Evolutionary conservation across 1,284 basidiomycete species (phyloP).

Genomic region (Entoloma clypeatum): DNA sequence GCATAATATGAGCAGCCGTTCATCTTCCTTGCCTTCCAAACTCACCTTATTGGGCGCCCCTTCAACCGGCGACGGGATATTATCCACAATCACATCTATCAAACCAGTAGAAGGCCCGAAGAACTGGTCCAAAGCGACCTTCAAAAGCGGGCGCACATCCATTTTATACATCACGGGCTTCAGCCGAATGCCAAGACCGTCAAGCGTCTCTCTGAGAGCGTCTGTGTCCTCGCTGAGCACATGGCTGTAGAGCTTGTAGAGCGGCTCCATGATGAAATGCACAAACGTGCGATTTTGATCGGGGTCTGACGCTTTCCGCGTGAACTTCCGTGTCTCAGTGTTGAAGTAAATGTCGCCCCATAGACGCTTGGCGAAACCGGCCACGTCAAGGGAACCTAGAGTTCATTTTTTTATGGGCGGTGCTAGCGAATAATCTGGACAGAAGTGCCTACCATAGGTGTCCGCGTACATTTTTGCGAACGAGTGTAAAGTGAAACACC

Average conservation of each 20-base stretch:
- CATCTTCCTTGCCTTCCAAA: slow-evolving; percentile 3
- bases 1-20: background rate
- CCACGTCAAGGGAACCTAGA: slow-evolving; percentile 59
- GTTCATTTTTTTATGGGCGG: slow-evolving; percentile 1
- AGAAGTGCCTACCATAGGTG: slow-evolving; percentile 63
- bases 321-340: slow-evolving; percentile 81
- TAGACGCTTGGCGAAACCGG: slow-evolving; percentile 77
- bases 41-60: slow-evolving; percentile 70
- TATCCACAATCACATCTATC: slow-evolving; percentile 87
- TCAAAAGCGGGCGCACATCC: slow-evolving; percentile 93
- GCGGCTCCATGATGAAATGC: slow-evolving; percentile 93
- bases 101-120: slow-evolving; percentile 89
- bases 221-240: slow-evolving; percentile 92
- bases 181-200: slow-evolving; percentile 77
- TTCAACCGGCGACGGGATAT: slow-evolving; percentile 82
- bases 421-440: background rate
- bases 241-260: slow-evolving; percentile 97
- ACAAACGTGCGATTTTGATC: slow-evolving; percentile 88
- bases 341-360: slow-evolving; percentile 99
- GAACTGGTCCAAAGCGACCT: slow-evolving; percentile 93
- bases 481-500: slow-evolving; percentile 93
- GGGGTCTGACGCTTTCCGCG: slow-evolving; percentile 77
- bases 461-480: slow-evolving; percentile 98
- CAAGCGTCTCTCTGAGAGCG: slow-evolving; percentile 78
- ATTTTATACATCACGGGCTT: slow-evolving; percentile 97